Percentiles rank a stretch among this genome's conserved stretches.
phyloP scores from a whole-genome alignment of 2,329 filamentous ascomycete species.

The Neocucurbitaria cava region DNA sequence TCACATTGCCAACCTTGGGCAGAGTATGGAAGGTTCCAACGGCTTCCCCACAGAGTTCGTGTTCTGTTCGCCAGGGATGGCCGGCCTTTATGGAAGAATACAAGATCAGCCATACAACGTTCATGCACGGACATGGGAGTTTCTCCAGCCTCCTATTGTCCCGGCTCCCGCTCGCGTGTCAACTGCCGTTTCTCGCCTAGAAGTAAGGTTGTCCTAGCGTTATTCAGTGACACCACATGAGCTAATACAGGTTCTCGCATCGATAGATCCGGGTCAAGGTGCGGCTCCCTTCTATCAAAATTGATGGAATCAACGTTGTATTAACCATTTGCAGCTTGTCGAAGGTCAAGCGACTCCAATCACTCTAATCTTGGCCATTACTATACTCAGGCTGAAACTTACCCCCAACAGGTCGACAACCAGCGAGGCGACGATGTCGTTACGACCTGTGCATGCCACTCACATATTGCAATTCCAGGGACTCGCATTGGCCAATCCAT shows the following conservation, averaged over 20 bases:
- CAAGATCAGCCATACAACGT: conserved; percentile 14
- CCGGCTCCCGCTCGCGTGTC: conserved; percentile 11
- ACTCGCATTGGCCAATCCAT: conserved; percentile 31
- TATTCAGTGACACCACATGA: conserved; percentile 14
- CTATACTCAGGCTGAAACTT: conserved; percentile 36
- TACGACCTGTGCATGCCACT: conserved; percentile 20
- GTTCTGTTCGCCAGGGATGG: conserved; percentile 7
- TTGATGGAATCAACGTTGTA: conserved; percentile 25
- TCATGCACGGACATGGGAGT: conserved; percentile 9
- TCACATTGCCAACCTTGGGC: background rate
- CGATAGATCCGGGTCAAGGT: conserved; percentile 26
- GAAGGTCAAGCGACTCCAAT: conserved; percentile 23
- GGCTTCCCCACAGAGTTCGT: conserved; percentile 17
- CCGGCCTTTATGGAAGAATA: conserved; percentile 16
- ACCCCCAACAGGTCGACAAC: conserved; percentile 20
- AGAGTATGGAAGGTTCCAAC: background rate
- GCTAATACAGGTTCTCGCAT: conserved; percentile 15
- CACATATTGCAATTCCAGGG: conserved; percentile 24
- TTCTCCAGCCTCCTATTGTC: conserved; percentile 9
- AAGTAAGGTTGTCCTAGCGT: conserved; percentile 2
- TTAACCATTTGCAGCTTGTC: conserved; percentile 19
- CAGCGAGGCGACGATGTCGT: conserved; percentile 18
- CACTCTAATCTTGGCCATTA: conserved; percentile 10
- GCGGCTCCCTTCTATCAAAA: conserved; percentile 28
- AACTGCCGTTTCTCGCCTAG: conserved; percentile 20